These are phyloP conservation scores for Wallacemonas rigidus DNA, from an alignment of 208 protist species.

Conservation along the genomic window DNA sequence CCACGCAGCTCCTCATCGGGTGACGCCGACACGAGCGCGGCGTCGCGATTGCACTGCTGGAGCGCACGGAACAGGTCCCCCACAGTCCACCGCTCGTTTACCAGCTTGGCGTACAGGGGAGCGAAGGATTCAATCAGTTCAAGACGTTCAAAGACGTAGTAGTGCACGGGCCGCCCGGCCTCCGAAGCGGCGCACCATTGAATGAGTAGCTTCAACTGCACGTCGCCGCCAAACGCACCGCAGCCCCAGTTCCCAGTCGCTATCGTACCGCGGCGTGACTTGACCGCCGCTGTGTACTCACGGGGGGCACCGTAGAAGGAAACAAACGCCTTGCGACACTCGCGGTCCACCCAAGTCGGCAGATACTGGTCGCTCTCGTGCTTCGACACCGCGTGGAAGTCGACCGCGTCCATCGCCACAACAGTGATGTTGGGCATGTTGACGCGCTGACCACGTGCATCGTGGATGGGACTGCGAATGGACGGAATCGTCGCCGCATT, in stretches of 20 bases:
- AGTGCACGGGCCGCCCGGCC: slow-evolving; percentile 44
- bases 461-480: slow-evolving; percentile 3
- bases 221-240: slow-evolving; percentile 87
- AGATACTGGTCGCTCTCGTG: slow-evolving; percentile 49
- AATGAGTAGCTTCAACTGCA: slow-evolving; percentile 81
- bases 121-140: slow-evolving; percentile 29
- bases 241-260: slow-evolving; percentile 93
- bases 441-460: slow-evolving; percentile 9
- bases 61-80: slow-evolving; percentile 35
- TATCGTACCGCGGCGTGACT: slow-evolving; percentile 35
- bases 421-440: slow-evolving; percentile 45
- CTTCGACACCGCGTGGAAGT: slow-evolving; percentile 25
- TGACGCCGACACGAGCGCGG: no score
- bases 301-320: slow-evolving; percentile 47
- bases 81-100: slow-evolving; percentile 42
- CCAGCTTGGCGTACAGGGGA: slow-evolving; percentile 30
- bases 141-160: slow-evolving; percentile 50
- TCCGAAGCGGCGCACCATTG: slow-evolving; percentile 83
- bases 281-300: slow-evolving; percentile 17
- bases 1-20: no score
- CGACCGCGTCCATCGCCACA: slow-evolving; percentile 77
- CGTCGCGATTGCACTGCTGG: slow-evolving; percentile 21
- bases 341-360: slow-evolving; percentile 41
- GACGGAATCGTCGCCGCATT: slow-evolving; percentile 1
- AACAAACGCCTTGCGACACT: slow-evolving; percentile 87